Percentiles rank a stretch among this genome's conserved stretches.
phyloP scores from a whole-genome alignment of 2,329 filamentous ascomycete species.

The Aspergillus sp. region DNA sequence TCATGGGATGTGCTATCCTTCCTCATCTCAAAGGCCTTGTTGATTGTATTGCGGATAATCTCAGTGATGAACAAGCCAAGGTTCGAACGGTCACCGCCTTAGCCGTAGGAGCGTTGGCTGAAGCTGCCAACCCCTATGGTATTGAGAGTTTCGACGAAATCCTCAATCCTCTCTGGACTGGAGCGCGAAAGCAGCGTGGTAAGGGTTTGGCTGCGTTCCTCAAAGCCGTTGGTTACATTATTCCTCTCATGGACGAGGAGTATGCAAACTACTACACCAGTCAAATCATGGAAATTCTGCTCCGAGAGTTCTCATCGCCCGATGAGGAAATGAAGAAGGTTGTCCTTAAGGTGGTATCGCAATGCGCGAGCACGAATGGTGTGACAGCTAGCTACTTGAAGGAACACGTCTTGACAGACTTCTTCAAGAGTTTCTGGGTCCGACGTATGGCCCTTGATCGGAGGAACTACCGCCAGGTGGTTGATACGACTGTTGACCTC shows the following conservation, averaged over 20 bases:
- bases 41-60: slow-evolving; percentile 91
- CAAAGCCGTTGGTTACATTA: slow-evolving; percentile 97
- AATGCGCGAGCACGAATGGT: slow-evolving; percentile 90
- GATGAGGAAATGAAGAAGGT: slow-evolving; percentile 99
- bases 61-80: slow-evolving; percentile 97
- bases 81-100: slow-evolving; percentile 94
- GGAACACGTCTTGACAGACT: slow-evolving; percentile 90
- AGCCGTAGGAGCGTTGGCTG: slow-evolving; percentile 89
- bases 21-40: slow-evolving; percentile 95
- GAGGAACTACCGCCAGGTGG: slow-evolving; percentile 95
- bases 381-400: slow-evolving; percentile 94
- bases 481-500: slow-evolving; percentile 95
- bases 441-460: slow-evolving; percentile 95
- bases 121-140: slow-evolving; percentile 96
- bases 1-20: slow-evolving; percentile 96
- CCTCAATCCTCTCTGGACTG: slow-evolving; percentile 94
- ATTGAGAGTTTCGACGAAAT: slow-evolving; percentile 99
- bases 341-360: slow-evolving; percentile 93
- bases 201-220: slow-evolving; percentile 95
- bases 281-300: slow-evolving; percentile 97
- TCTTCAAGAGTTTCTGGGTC: slow-evolving; percentile 99
- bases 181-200: slow-evolving; percentile 90
- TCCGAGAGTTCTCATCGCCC: slow-evolving; percentile 92
- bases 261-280: slow-evolving; percentile 99
- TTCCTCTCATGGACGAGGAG: slow-evolving; percentile 98